Conservation (phyloP, 768 basidiomycete genomes). For the Sporobolomyces phaffii region DNA sequence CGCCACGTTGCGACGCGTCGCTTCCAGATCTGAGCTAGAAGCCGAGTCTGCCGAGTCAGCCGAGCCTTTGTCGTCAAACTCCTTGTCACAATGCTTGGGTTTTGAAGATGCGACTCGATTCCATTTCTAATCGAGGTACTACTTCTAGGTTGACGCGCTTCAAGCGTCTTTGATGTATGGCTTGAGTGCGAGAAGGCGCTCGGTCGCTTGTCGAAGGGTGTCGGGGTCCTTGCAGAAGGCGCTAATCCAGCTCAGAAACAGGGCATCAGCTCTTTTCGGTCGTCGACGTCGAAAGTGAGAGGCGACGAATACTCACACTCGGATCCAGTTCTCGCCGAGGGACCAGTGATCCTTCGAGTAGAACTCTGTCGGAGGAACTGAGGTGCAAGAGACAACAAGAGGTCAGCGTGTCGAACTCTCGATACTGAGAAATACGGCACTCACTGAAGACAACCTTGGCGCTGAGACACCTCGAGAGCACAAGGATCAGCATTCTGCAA, state of each 20-base stretch:
- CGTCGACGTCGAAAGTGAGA: too few species aligned
- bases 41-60: too few species aligned
- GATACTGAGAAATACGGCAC: neutral
- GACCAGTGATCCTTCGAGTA: constrained; percentile 31
- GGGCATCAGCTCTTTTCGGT: too few species aligned
- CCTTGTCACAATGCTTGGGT: too few species aligned
- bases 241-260: constrained; percentile 63
- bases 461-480: neutral
- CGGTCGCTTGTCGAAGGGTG: constrained; percentile 72
- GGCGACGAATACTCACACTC: constrained; percentile 35
- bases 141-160: neutral
- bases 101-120: too few species aligned
- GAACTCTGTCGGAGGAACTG: constrained; percentile 41
- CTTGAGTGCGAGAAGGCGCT: constrained; percentile 67
- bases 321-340: constrained; percentile 32
- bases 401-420: neutral
- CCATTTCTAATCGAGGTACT: neutral
- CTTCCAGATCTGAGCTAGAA: too few species aligned
- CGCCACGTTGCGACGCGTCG: too few species aligned
- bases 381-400: neutral
- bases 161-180: constrained; percentile 53
- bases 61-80: too few species aligned
- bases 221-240: constrained; percentile 93
- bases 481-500: too few species aligned
- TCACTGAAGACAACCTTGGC: constrained; percentile 25